Percentiles rank a stretch among this genome's conserved stretches.
These are phyloP conservation scores for Fagus crenata DNA, from an alignment of 306 rosid genomes.

Conservation along the genomic window DNA sequence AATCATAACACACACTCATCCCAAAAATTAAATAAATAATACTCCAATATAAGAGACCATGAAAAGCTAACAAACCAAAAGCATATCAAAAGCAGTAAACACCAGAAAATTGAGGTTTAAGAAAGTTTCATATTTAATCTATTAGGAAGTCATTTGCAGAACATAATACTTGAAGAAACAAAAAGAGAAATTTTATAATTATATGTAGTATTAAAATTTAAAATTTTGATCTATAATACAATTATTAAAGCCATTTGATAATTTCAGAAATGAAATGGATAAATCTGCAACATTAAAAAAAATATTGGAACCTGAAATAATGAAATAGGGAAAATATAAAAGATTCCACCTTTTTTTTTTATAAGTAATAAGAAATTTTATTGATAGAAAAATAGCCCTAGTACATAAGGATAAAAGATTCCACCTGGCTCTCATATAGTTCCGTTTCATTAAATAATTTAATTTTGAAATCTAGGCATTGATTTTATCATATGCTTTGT, in stretches of 20 bases:
- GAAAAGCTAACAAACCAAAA: constrained; percentile 16
- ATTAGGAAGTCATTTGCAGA: background rate
- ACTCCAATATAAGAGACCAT: background rate
- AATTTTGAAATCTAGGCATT: no score
- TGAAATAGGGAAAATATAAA: background rate
- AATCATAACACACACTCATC: background rate
- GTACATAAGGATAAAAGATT: background rate
- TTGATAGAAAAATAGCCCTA: no score
- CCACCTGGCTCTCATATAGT: background rate
- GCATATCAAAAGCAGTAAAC: background rate
- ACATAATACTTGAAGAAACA: background rate
- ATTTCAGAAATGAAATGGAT: background rate
- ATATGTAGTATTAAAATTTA: background rate
- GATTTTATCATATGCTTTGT: background rate
- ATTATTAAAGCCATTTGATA: background rate
- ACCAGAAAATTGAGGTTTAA: background rate
- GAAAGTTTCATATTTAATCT: background rate
- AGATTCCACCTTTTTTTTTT: no score
- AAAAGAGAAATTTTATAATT: background rate
- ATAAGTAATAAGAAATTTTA: no score
- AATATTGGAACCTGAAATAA: background rate
- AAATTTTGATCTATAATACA: background rate
- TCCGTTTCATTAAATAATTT: no score
- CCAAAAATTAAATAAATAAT: background rate
- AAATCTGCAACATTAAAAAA: background rate